A percentile compares a stretch with the other conserved stretches of the same genome.
These are phyloP conservation scores for Phytophthora megakarya DNA, from an alignment of 352 stramenopile species.

Conservation along the genomic window DNA sequence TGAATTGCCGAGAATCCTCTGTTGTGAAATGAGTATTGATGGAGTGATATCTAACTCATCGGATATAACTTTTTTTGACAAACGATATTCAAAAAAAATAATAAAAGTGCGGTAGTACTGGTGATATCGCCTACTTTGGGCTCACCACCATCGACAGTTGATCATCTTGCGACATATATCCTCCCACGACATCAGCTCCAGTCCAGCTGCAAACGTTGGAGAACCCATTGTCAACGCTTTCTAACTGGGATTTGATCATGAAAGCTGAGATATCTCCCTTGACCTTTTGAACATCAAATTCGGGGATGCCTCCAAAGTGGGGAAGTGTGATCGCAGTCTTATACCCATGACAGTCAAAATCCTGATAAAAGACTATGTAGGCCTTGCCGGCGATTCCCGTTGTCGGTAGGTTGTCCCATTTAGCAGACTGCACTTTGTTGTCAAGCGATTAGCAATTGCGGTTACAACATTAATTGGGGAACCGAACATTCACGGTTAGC, in stretches of 20 bases:
- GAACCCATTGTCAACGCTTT: constrained; percentile 19
- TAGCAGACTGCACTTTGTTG: constrained; percentile 28
- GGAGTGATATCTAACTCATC: too few species aligned
- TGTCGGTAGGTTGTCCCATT: constrained; percentile 21
- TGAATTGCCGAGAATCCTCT: too few species aligned
- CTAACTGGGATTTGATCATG: constrained; percentile 7
- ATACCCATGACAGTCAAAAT: constrained; percentile 16
- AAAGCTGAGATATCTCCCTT: constrained; percentile 27
- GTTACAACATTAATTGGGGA: constrained; percentile 34
- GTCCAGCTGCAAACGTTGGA: constrained; percentile 29
- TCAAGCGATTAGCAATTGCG: constrained; percentile 22
- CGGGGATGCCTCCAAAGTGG: constrained; percentile 22
- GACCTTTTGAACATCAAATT: constrained; percentile 22
- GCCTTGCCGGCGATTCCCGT: constrained; percentile 21
- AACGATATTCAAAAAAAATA: constrained; percentile 1
- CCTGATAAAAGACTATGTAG: constrained; percentile 33
- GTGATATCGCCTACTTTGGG: background rate
- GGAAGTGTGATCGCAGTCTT: constrained; percentile 13
- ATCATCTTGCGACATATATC: constrained; percentile 20
- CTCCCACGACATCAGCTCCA: constrained; percentile 21
- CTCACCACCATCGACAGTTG: constrained; percentile 14
- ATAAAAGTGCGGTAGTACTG: background rate
- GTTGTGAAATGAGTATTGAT: too few species aligned
- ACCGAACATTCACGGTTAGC: constrained; percentile 21
- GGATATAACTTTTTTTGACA: too few species aligned